Evolutionary conservation across 2,329 filamentous ascomycete genomes (phyloP).

Genomic region (Chaetoscypha palmicola): DNA sequence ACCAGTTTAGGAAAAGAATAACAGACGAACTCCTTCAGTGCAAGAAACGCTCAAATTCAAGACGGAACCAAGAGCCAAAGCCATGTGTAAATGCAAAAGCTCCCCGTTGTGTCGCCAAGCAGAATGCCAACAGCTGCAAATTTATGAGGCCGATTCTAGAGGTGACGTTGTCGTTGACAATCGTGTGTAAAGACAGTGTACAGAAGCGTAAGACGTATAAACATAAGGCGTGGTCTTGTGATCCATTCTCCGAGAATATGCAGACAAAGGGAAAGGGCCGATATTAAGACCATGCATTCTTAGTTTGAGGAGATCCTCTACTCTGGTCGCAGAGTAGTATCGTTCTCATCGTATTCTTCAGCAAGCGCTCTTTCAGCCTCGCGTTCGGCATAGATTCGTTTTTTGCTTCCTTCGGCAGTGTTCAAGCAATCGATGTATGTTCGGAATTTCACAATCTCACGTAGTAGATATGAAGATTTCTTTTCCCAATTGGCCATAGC

Average conservation of each 20-base stretch:
- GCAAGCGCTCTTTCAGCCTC: slow-evolving; percentile 30
- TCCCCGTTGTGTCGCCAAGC: no score
- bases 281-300: slow-evolving; percentile 10
- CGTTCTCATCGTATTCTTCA: slow-evolving; percentile 22
- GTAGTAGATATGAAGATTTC: slow-evolving; percentile 83
- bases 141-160: background rate
- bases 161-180: background rate
- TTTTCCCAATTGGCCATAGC: slow-evolving; percentile 97
- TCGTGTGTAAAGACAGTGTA: background rate
- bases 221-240: background rate
- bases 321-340: slow-evolving; percentile 11
- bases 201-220: slow-evolving; percentile 1
- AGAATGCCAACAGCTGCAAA: background rate
- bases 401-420: slow-evolving; percentile 61
- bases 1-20: no score
- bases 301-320: slow-evolving; percentile 4
- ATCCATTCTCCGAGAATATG: background rate
- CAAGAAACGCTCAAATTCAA: background rate
- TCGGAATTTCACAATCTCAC: slow-evolving; percentile 93
- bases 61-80: no score
- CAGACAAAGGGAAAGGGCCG: background rate
- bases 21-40: background rate
- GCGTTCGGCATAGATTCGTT: slow-evolving; percentile 58
- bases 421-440: slow-evolving; percentile 87
- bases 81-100: no score